Evolutionary conservation across 176 grass and related monocot genomes (phyloP), one percentile per base, ranked within the genome.

Genomic region (Echinochloa phyllopogon): DNA sequence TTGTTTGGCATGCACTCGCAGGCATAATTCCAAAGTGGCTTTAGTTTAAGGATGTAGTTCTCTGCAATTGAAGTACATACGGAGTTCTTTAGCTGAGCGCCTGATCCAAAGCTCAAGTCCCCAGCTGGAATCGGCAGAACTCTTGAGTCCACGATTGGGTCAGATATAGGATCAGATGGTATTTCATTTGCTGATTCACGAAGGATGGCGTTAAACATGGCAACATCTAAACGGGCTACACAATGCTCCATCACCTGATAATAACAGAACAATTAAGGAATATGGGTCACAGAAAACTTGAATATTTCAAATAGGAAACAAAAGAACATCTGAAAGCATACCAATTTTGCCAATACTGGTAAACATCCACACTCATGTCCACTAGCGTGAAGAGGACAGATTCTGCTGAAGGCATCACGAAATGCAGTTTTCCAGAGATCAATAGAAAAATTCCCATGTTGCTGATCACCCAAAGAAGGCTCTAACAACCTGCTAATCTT

Each of bases 201-300:
- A 65, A 99, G 90, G 85, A 99, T 96, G 27, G 94, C 97, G 64
- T 99, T 99, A 77, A 99, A 99, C 94, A 99, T 91, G 60, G 97
- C 94, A 29, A 94, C 87, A 58, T 99, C 97, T 57, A 99, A 85
- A 86, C 97, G 88, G n/a, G 88, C 77, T 69, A 99, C 75, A 44
- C 97, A 99, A 64, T 96, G 88, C 65, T 99, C 90, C 97, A 99
- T 96, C 68, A 99, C 92, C 94, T 99, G 82, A 75, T 27, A 58
- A 88, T 58, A 89, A 71, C 77, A 88, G 48, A 78, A 88, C 51
- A 74, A 61, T 16, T 76, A 47, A 56, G 65, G n/a, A 27, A 43
- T 20, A 71, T 2, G 48, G 13, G 25, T 65, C 27, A 68, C 37
- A 10, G 29, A 61, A 41, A 52, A 18, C 36, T 79, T 60, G 10